These are phyloP conservation scores for Theileria annulata DNA, from an alignment of 169 alveolate species.

Conservation along the genomic window DNA sequence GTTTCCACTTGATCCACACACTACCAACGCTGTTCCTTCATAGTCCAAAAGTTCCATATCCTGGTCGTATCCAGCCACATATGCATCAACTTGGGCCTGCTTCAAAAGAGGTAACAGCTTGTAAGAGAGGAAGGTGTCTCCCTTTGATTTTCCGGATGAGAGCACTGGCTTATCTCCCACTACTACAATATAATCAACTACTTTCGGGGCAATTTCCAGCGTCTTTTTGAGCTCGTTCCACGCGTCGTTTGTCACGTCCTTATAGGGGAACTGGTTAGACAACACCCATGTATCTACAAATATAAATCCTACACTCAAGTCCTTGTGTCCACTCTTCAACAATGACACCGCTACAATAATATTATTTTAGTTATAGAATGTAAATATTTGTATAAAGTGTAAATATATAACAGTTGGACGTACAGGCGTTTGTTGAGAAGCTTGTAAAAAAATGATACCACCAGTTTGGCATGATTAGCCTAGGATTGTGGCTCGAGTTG, in stretches of 20 bases:
- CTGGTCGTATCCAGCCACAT: constrained; percentile 86
- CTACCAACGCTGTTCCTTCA: constrained; percentile 68
- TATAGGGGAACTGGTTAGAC: constrained; percentile 82
- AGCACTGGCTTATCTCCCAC: constrained; percentile 89
- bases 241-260: constrained; percentile 80
- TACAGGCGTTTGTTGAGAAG: constrained; percentile 79
- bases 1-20: constrained; percentile 81
- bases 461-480: constrained; percentile 89
- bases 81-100: constrained; percentile 86
- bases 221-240: constrained; percentile 85
- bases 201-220: constrained; percentile 82
- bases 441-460: constrained; percentile 87
- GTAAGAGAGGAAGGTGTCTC: constrained; percentile 81
- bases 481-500: constrained; percentile 68
- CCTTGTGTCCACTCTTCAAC: constrained; percentile 78
- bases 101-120: constrained; percentile 82
- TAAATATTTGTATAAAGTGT: background rate
- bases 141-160: constrained; percentile 85
- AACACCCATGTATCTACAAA: constrained; percentile 89
- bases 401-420: constrained; percentile 24
- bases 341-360: constrained; percentile 56
- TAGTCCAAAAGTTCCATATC: constrained; percentile 79
- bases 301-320: constrained; percentile 82
- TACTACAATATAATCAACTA: constrained; percentile 83
- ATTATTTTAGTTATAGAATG: background rate